Percentiles rank a stretch among this genome's conserved stretches.
phyloP scores from a whole-genome alignment of 371 early-diverging fungal species.

The Haplosporangium sp. region DNA sequence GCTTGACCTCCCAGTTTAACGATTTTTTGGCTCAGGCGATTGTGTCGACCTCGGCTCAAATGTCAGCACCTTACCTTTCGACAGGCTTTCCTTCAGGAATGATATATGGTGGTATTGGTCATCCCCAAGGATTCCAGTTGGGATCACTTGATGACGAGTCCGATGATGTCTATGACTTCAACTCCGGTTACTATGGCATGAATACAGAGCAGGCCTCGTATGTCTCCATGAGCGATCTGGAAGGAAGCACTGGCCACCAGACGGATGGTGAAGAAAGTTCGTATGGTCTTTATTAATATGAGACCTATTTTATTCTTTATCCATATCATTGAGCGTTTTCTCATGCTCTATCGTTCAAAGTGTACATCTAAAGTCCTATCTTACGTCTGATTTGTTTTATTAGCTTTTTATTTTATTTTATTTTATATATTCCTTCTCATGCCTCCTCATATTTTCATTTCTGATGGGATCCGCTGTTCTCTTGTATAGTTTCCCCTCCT shows the following conservation, averaged over 20 bases:
- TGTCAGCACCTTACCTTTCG: conserved; percentile 24
- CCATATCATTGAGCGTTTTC: conserved; percentile 8
- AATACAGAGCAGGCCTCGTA: conserved; percentile 58
- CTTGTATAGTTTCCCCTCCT: conserved; percentile 14
- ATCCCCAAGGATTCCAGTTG: conserved; percentile 39
- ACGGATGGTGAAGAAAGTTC: conserved; percentile 56
- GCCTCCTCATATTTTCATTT: neutral
- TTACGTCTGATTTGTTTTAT: conserved; percentile 3
- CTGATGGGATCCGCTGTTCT: conserved; percentile 1
- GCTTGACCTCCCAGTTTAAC: conserved; percentile 55
- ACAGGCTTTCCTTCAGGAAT: conserved; percentile 29
- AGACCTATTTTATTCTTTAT: neutral
- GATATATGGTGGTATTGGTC: conserved; percentile 35
- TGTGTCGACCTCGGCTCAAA: conserved; percentile 39
- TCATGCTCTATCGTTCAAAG: conserved; percentile 6
- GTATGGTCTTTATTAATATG: conserved; percentile 40
- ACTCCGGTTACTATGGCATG: conserved; percentile 51
- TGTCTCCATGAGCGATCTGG: conserved; percentile 56
- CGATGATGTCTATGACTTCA: conserved; percentile 33
- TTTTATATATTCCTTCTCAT: neutral
- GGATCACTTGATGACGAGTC: conserved; percentile 38
- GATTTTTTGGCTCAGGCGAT: conserved; percentile 55
- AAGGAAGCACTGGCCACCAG: conserved; percentile 51
- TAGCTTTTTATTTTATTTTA: neutral
- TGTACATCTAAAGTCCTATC: neutral